Conservation (phyloP, 306 rosid genomes). For the Begonia fuchsioides region DNA sequence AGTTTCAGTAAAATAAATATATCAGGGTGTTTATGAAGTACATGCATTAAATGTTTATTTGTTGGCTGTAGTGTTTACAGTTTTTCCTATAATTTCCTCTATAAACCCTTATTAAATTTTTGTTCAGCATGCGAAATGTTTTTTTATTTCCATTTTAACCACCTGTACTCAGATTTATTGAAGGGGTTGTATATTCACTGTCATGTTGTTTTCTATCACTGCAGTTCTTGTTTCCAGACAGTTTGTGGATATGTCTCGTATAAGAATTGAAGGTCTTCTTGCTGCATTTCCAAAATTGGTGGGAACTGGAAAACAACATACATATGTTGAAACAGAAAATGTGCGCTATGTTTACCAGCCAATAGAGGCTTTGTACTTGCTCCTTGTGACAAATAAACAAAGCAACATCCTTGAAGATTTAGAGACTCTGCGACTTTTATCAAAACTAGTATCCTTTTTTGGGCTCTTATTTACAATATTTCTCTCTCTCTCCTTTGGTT, state of each 20-base stretch:
- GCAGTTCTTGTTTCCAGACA: constrained; percentile 93
- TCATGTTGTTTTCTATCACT: constrained; percentile 6
- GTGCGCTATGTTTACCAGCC: constrained; percentile 98
- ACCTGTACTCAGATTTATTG: neutral
- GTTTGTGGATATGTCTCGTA: constrained; percentile 82
- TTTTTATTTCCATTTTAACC: neutral
- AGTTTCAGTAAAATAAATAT: too few species aligned
- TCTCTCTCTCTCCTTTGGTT: neutral
- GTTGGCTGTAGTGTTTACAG: too few species aligned
- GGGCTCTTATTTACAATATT: constrained; percentile 12
- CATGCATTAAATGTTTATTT: too few species aligned
- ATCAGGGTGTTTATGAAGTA: too few species aligned
- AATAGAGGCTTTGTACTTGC: constrained; percentile 80
- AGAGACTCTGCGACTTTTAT: constrained; percentile 82
- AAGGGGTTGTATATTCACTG: neutral
- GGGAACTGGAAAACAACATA: constrained; percentile 92
- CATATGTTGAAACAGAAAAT: constrained; percentile 89
- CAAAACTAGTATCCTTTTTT: constrained; percentile 87
- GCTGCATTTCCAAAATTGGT: constrained; percentile 96
- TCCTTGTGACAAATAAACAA: constrained; percentile 92
- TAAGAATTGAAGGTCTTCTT: constrained; percentile 95
- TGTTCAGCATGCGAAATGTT: neutral
- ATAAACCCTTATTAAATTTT: neutral
- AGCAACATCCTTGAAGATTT: constrained; percentile 94
- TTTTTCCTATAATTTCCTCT: neutral